Evolutionary conservation across 2,329 filamentous ascomycete genomes (phyloP).

Genomic region (Phoma sp.): DNA sequence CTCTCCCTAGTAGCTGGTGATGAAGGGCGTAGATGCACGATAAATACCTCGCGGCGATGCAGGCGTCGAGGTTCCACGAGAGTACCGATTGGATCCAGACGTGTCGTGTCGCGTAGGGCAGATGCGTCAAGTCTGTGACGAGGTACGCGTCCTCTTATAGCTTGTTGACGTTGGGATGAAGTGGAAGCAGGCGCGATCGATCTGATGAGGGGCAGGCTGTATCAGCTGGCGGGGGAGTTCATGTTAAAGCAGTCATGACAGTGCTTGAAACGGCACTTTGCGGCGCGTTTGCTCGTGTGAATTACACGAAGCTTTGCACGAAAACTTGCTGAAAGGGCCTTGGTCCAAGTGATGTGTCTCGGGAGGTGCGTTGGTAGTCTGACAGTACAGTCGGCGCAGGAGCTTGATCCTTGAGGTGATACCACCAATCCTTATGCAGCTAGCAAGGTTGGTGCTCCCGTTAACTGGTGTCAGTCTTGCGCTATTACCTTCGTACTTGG

Average conservation of each 20-base stretch:
- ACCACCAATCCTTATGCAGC: constrained; percentile 25
- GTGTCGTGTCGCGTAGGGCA: background rate
- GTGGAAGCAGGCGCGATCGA: constrained; percentile 19
- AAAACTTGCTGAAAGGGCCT: too few relatives aligned
- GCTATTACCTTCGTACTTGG: too few relatives aligned
- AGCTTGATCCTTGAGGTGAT: constrained; percentile 6
- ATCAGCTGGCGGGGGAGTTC: constrained; percentile 18
- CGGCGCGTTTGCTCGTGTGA: background rate
- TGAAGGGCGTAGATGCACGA: background rate
- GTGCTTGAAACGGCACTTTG: background rate
- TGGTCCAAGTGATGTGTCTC: too few relatives aligned
- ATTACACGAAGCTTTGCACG: too few relatives aligned
- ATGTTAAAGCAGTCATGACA: constrained; percentile 13
- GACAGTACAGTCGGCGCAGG: too few relatives aligned
- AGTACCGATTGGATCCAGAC: too few relatives aligned
- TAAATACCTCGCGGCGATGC: constrained; percentile 16
- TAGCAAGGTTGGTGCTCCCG: background rate
- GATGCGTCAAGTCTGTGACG: constrained; percentile 11
- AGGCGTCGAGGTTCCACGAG: background rate
- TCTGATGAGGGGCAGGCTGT: constrained; percentile 20
- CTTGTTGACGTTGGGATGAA: constrained; percentile 3
- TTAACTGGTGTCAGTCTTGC: too few relatives aligned
- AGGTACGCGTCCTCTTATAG: constrained; percentile 11
- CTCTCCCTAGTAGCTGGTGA: background rate
- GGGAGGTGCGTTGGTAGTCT: too few relatives aligned